Conservation (phyloP, 2,329 filamentous ascomycete species). For the Fusarium acutatum region DNA sequence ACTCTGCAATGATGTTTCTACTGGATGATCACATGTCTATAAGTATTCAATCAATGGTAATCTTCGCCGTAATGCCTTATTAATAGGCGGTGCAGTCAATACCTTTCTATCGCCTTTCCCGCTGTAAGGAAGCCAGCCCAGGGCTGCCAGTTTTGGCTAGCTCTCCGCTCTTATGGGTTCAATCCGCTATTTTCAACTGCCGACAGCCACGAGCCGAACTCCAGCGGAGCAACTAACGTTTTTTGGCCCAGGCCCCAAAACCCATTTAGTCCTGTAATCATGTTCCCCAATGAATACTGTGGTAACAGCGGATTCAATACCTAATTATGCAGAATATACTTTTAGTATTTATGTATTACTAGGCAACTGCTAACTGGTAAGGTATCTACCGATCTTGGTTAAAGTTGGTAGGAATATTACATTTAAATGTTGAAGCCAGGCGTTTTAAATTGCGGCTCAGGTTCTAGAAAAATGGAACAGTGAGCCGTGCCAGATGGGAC, state of each 20-base stretch:
- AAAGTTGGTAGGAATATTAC: neutral
- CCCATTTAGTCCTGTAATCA: neutral
- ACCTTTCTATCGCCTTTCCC: too few relatives aligned
- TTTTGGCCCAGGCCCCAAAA: neutral
- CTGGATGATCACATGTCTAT: too few relatives aligned
- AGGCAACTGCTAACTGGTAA: accelerated
- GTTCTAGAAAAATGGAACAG: neutral
- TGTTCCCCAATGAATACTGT: neutral
- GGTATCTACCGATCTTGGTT: accelerated
- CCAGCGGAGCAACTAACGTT: neutral
- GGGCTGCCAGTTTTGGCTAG: neutral
- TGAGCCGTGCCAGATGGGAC: neutral
- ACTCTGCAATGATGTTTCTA: too few relatives aligned
- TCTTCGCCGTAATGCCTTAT: too few relatives aligned
- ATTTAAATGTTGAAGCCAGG: accelerated
- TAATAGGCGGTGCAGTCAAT: too few relatives aligned
- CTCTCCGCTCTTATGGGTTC: neutral
- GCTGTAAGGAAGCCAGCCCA: too few relatives aligned
- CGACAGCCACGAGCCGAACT: neutral
- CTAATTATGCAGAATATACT: neutral
- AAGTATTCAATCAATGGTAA: too few relatives aligned
- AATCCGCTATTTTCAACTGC: neutral
- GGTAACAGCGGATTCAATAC: neutral
- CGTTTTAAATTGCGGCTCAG: neutral
- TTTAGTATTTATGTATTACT: accelerated